Conservation (phyloP, 192 early-diverging fungal genomes). For the Jimgerdemannia lactiflua region DNA sequence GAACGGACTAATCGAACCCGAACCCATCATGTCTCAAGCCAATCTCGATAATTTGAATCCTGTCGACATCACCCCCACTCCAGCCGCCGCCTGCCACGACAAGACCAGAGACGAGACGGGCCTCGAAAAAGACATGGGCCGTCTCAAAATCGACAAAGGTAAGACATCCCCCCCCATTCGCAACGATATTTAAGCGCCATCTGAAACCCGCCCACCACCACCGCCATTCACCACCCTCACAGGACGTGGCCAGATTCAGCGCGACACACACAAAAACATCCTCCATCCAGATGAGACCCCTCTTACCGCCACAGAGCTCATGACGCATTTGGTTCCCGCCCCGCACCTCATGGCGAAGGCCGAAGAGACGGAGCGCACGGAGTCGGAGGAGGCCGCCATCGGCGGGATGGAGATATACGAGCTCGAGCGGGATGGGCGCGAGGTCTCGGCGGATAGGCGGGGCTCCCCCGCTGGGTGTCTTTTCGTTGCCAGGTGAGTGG, state of each 20-base stretch:
- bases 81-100: neutral
- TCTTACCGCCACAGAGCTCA: too few species aligned
- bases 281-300: too few species aligned
- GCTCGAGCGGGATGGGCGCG: neutral
- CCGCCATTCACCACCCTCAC: too few species aligned
- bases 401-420: neutral
- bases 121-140: neutral
- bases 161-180: neutral
- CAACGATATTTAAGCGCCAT: too few species aligned
- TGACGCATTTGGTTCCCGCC: neutral
- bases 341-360: neutral
- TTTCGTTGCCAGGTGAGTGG: slow-evolving; percentile 69
- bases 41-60: neutral
- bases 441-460: slow-evolving; percentile 1
- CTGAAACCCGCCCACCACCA: neutral
- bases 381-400: neutral
- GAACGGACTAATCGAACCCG: neutral
- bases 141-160: too few species aligned
- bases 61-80: neutral
- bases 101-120: too few species aligned
- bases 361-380: neutral
- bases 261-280: too few species aligned
- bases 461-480: slow-evolving; percentile 58
- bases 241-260: too few species aligned
- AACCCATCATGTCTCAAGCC: neutral